Conservation (phyloP, 257 asterid species). For the Solanum phureja region DNA sequence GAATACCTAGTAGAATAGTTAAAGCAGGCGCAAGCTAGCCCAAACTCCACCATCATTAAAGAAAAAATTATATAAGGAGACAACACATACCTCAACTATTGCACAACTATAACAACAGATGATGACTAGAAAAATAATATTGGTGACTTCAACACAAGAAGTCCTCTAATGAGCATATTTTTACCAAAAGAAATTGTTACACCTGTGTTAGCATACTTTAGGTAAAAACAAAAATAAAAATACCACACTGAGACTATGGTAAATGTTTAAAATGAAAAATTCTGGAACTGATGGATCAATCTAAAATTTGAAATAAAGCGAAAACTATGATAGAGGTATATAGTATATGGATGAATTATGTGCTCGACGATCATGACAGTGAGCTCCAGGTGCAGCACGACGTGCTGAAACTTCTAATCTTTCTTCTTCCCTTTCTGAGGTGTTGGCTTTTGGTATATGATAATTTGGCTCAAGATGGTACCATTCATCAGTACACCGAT, state of each 20-base stretch:
- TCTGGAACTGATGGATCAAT: background rate
- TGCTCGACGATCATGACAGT: background rate
- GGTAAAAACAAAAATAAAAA: background rate
- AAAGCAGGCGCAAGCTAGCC: too few species aligned
- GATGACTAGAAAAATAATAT: background rate
- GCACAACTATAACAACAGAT: background rate
- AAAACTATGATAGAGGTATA: background rate
- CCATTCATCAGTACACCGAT: conserved; percentile 77
- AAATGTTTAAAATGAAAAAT: background rate
- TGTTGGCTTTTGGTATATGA: conserved; percentile 45
- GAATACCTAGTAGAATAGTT: background rate
- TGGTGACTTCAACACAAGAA: background rate
- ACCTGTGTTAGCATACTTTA: background rate
- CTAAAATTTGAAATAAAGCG: background rate
- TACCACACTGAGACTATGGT: background rate
- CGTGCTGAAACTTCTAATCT: conserved; percentile 23
- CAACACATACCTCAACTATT: background rate
- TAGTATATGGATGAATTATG: background rate
- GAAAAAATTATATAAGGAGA: background rate
- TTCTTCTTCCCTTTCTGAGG: conserved; percentile 71
- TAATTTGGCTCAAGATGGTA: conserved; percentile 75
- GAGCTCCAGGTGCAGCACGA: background rate
- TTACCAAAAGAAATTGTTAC: background rate
- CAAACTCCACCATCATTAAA: background rate
- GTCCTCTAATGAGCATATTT: background rate